These are phyloP conservation scores for Paecilomyces formosus DNA, from an alignment of 2,329 filamentous ascomycete species.

Conservation along the genomic window DNA sequence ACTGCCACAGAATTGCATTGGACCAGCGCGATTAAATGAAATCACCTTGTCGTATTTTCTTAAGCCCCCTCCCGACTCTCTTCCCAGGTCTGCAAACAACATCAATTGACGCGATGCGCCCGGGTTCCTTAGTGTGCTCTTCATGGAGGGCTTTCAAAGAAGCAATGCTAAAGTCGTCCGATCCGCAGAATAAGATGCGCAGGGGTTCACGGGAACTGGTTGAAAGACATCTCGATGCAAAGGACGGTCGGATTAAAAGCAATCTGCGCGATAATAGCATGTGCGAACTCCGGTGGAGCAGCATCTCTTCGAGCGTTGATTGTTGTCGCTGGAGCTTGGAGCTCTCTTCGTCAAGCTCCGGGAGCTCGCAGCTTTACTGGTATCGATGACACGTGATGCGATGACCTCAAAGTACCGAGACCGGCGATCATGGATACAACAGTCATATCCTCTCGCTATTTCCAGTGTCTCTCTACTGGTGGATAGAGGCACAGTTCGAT, in stretches of 20 bases:
- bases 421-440: background rate
- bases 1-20: constrained; percentile 10
- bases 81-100: constrained; percentile 79
- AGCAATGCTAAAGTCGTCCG: constrained; percentile 79
- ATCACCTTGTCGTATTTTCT: constrained; percentile 58
- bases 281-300: constrained; percentile 13
- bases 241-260: constrained; percentile 4
- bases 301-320: constrained; percentile 13
- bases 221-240: constrained; percentile 16
- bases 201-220: constrained; percentile 49
- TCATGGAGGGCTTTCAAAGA: constrained; percentile 63
- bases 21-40: constrained; percentile 1
- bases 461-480: constrained; percentile 3
- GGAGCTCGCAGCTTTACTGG: constrained; percentile 4
- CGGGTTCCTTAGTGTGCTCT: constrained; percentile 48
- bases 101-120: constrained; percentile 66
- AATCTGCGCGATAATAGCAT: constrained; percentile 16
- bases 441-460: constrained; percentile 2
- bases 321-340: background rate
- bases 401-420: constrained; percentile 3
- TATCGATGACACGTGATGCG: constrained; percentile 28
- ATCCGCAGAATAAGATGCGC: constrained; percentile 86
- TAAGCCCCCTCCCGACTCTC: constrained; percentile 66
- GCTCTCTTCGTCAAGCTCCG: constrained; percentile 1
- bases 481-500: constrained; percentile 9